Base-by-base conservation (phyloP, 176 grass and related monocot species). In the Aegilops longissima region DNA sequence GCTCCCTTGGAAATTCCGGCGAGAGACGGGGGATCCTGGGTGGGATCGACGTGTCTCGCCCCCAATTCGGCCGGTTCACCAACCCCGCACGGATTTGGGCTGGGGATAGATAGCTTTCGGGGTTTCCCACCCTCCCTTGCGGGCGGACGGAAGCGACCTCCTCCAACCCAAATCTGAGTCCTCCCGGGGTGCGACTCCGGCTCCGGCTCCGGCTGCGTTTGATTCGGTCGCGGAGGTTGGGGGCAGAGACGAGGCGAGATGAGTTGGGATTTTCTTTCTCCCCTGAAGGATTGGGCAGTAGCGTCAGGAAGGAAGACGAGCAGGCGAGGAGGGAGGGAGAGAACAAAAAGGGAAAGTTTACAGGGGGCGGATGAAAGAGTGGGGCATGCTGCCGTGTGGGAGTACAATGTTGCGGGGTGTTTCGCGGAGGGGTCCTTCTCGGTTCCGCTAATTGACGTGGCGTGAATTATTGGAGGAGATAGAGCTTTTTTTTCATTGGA, bases 21-120 rank as follows among this genome's bases (percentile, higher is more conserved):
- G 31, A 84, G 61, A 65, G 34, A 18, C 9, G 80, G 20, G 7
- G 16, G 21, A 21, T 68, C 56, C 59, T 36, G 23, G 59, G 66
- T 29, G 39, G 24, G 67, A 83, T 83, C 29, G 80, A 84, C 66
- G 80, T 80, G 13, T 76, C 69, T 66, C 63, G 76, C 21, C 77
- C 77, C 85, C 49, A 84, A 91, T 81, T 70, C 31, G 66, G 72
- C 81, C n/a, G 85, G 39, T 91, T 77, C 70, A 88, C 90, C 86
- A 85, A 52, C 61, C 82, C 86, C 38, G 12, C 81, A 88, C 76
- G 82, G 77, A 91, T 85, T 83, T 69, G 88, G 72, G 30, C 5
- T 2, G 17, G 31, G 73, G 36, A 30, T 76, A 30, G 79, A 21
- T 66, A 69, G 71, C 49, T 82, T 86, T 52, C 25, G 73, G 88